A percentile compares a stretch with the other conserved stretches of the same genome.
Evolutionary conservation across 179 eudicot genomes (phyloP).

Genomic region (Camellia oleifera): DNA sequence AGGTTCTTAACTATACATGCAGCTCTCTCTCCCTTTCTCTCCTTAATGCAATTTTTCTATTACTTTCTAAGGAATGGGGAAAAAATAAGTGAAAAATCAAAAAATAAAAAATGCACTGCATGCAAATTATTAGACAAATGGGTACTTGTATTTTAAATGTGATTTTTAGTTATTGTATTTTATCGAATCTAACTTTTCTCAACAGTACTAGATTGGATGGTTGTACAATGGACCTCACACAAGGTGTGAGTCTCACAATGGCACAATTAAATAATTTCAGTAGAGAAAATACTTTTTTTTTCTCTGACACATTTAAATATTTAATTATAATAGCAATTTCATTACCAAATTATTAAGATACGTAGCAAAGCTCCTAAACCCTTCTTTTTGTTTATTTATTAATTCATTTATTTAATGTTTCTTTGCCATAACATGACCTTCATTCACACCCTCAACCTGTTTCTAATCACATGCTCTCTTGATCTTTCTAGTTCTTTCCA

Average conservation of each 20-base stretch:
- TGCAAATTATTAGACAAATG: constrained; percentile 1
- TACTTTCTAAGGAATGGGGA: not conserved
- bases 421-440: not conserved
- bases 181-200: not conserved
- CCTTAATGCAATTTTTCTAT: not conserved
- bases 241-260: too few species aligned
- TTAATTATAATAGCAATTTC: not conserved
- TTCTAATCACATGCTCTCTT: not conserved
- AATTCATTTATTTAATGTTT: not conserved
- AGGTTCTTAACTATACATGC: constrained; percentile 39
- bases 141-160: not conserved
- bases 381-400: not conserved
- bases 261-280: not conserved
- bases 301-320: not conserved
- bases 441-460: not conserved
- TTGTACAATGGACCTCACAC: too few species aligned
- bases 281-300: not conserved
- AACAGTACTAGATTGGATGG: too few species aligned
- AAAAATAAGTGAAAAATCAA: not conserved
- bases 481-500: not conserved
- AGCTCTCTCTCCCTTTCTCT: constrained; percentile 7
- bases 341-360: not conserved
- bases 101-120: not conserved
- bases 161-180: not conserved
- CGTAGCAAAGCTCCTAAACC: not conserved